Evolutionary conservation across 176 grass and related monocot genomes (phyloP).

Genomic region (Raddia guianensis): DNA sequence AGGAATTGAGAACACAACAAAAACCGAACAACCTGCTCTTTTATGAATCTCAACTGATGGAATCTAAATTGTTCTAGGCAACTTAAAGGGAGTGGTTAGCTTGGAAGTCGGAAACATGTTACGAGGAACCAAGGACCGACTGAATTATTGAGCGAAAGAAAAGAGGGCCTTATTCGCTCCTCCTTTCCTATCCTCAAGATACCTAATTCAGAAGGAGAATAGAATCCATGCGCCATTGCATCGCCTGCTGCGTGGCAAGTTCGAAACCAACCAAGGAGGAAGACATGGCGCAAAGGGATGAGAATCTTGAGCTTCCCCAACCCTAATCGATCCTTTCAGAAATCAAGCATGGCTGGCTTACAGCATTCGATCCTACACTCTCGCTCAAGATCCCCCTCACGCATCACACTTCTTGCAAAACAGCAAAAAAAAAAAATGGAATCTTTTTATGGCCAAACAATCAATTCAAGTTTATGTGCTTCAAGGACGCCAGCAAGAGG

Average conservation of each 20-base stretch:
- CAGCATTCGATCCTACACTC: conserved; percentile 17
- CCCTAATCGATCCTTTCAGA: background rate
- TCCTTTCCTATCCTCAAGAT: background rate
- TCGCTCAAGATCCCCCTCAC: conserved; percentile 30
- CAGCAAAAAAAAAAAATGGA: background rate
- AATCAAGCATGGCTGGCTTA: background rate
- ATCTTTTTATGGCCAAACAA: background rate
- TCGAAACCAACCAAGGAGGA: conserved; percentile 10
- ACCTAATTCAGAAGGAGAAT: background rate
- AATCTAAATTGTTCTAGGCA: background rate
- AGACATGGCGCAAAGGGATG: background rate
- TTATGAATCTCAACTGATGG: conserved; percentile 2
- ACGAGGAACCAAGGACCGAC: background rate
- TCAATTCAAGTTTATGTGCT: background rate
- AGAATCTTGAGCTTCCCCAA: background rate
- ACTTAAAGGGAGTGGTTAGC: background rate
- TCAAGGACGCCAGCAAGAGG: conserved; percentile 13
- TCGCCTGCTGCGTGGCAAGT: background rate
- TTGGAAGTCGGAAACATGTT: conserved; percentile 4
- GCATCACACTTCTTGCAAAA: background rate
- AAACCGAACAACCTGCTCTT: background rate
- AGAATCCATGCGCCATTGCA: conserved; percentile 12
- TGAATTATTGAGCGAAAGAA: conserved; percentile 16
- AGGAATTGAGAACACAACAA: background rate
- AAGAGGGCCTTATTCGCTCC: background rate